A percentile compares a stretch with the other conserved stretches of the same genome.
Conservation (phyloP, 2,329 filamentous ascomycete species). For the Calonectria hawksworthii region DNA sequence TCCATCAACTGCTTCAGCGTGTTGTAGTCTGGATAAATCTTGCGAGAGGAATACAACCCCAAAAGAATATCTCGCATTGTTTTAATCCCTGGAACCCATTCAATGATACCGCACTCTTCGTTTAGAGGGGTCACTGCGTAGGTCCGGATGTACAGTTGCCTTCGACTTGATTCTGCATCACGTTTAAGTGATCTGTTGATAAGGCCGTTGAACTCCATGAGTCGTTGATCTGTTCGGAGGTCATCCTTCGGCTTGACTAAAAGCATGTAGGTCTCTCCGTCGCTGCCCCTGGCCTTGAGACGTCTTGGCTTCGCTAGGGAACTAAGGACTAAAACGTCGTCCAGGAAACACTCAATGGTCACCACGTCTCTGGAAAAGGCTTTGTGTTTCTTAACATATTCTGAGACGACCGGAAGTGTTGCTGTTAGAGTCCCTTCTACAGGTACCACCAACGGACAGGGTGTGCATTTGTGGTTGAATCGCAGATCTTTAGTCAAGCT, state of each 20-base stretch:
- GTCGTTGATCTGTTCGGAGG: slow-evolving; percentile 93
- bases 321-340: slow-evolving; percentile 90
- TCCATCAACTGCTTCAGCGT: slow-evolving; percentile 75
- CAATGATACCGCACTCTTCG: slow-evolving; percentile 97
- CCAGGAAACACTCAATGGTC: slow-evolving; percentile 83
- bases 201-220: slow-evolving; percentile 99
- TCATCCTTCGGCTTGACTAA: slow-evolving; percentile 99
- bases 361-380: slow-evolving; percentile 90
- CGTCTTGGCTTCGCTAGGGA: slow-evolving; percentile 95
- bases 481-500: slow-evolving; percentile 83
- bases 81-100: slow-evolving; percentile 98
- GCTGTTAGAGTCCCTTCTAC: slow-evolving; percentile 88
- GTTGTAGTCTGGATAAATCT: slow-evolving; percentile 77
- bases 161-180: slow-evolving; percentile 89
- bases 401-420: slow-evolving; percentile 81
- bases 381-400: slow-evolving; percentile 82
- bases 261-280: slow-evolving; percentile 89
- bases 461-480: slow-evolving; percentile 88
- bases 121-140: slow-evolving; percentile 97
- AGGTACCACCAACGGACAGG: slow-evolving; percentile 89
- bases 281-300: slow-evolving; percentile 87
- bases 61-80: slow-evolving; percentile 93
- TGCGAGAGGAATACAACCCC: slow-evolving; percentile 81
- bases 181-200: slow-evolving; percentile 96
- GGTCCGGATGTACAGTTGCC: slow-evolving; percentile 94